Evolutionary conservation across 805 yeast genomes (phyloP), one percentile per base, ranked within the genome.

Genomic region (Cyberlindnera americana): DNA sequence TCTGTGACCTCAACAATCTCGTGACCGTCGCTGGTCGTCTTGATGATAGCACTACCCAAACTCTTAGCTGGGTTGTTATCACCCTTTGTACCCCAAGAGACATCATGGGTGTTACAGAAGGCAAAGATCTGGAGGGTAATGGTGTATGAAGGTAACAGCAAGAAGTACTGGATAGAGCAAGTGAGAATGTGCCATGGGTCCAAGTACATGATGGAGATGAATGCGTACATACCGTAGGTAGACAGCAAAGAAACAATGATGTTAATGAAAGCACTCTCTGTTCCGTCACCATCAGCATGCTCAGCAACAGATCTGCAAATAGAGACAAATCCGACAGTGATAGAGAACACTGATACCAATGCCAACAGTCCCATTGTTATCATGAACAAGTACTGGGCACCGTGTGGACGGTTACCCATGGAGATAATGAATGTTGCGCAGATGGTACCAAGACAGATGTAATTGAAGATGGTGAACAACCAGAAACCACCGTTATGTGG

Each of bases 41-140:
- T 80, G 44, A 83, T 80, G 24, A 83, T 83, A 33, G 91, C 93
- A 35, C 82, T 78, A 46, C 95, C 95, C 34, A 81, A 66, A 43
- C 73, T 78, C 49, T 75, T 75, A 22, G 77, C 75, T 35, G 81
- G 82, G 49, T 76, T 75, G 54, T 84, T 86, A 46, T 87, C 96
- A 50, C 99, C 99, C 60, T 91, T 91, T 2, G 99, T 91, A 64
- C 99, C 99, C 99, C 99, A 91, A 0, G 96, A 85, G 36, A 93
- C 96, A 69, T 91, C 99, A 65, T 91, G 98, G 3, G 97, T 91
- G 61, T 91, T 91, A 68, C 99, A 91, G 64, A 91, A 89, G 1
- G 99, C 97, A 66, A 89, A 91, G 43, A 93, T 89, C 64, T 91
- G 97, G 41, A 91, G 69, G 2, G 96, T 82, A 65, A 96, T 87